Conservation (phyloP, 192 early-diverging fungal genomes). For the Coemansia sp. region DNA sequence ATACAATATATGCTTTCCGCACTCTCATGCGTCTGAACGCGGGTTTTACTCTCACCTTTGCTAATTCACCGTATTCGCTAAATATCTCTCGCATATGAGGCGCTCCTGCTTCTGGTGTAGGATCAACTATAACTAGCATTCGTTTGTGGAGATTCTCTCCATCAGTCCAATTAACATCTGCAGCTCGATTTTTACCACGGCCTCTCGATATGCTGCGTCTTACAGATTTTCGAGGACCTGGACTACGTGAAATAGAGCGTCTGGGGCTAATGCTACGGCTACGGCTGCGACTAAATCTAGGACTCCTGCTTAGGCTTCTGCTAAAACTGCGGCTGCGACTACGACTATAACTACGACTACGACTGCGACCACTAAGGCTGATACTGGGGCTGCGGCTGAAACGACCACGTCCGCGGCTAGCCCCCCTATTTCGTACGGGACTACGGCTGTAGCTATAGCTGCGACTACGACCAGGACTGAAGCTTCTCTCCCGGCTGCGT, state of each 20-base stretch:
- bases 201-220: slow-evolving; percentile 4
- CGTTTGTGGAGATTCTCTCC: neutral
- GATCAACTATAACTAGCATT: slow-evolving; percentile 5
- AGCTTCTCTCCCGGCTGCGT: slow-evolving; percentile 14
- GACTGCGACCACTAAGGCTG: neutral
- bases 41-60: neutral
- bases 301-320: slow-evolving; percentile 8
- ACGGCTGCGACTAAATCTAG: slow-evolving; percentile 2
- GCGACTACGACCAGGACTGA: slow-evolving; percentile 16
- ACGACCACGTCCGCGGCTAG: slow-evolving; percentile 7
- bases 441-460: slow-evolving; percentile 11
- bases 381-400: slow-evolving; percentile 13
- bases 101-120: slow-evolving; percentile 1
- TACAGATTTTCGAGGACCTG: slow-evolving; percentile 8
- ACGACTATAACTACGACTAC: slow-evolving; percentile 21
- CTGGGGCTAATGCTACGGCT: slow-evolving; percentile 12
- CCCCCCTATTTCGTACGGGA: neutral
- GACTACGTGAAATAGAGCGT: slow-evolving; percentile 27
- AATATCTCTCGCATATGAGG: slow-evolving; percentile 36
- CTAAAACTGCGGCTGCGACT: slow-evolving; percentile 24
- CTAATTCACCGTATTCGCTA: slow-evolving; percentile 16
- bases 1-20: neutral
- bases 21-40: neutral
- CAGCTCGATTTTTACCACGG: slow-evolving; percentile 12
- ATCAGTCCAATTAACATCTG: neutral